A percentile compares a stretch with the other conserved stretches of the same genome.
Conservation (phyloP, 352 stramenopile genomes). For the Phytophthora citricola region DNA sequence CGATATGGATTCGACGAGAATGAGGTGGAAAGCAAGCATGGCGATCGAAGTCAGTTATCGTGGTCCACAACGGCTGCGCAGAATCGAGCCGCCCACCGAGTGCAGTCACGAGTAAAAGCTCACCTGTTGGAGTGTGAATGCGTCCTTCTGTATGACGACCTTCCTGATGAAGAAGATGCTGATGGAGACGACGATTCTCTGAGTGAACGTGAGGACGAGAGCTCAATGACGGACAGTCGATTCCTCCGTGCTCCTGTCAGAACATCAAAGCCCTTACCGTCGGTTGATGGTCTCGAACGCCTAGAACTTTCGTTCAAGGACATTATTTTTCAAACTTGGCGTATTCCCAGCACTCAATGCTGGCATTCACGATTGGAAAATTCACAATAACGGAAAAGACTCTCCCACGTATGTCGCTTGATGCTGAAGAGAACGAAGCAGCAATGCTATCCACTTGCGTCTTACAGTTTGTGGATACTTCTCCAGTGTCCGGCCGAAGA, state of each 20-base stretch:
- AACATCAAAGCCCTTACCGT: slow-evolving; percentile 50
- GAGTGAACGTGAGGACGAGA: slow-evolving; percentile 24
- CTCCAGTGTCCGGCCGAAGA: slow-evolving; percentile 59
- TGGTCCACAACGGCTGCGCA: slow-evolving; percentile 48
- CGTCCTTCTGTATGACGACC: slow-evolving; percentile 84
- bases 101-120: slow-evolving; percentile 74
- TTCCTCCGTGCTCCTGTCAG: slow-evolving; percentile 32
- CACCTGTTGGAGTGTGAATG: slow-evolving; percentile 81
- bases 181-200: slow-evolving; percentile 23
- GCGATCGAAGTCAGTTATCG: slow-evolving; percentile 33
- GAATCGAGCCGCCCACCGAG: slow-evolving; percentile 45
- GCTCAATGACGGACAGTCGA: slow-evolving; percentile 28
- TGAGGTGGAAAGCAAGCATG: slow-evolving; percentile 29
- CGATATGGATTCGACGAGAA: slow-evolving; percentile 57
- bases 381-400: slow-evolving; percentile 79
- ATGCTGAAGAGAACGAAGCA: slow-evolving; percentile 64
- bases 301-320: slow-evolving; percentile 77
- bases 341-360: slow-evolving; percentile 62
- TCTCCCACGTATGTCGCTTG: slow-evolving; percentile 78
- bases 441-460: slow-evolving; percentile 67
- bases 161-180: slow-evolving; percentile 60
- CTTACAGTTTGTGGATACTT: slow-evolving; percentile 68
- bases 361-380: slow-evolving; percentile 64
- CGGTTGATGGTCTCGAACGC: slow-evolving; percentile 68
- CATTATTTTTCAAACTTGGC: slow-evolving; percentile 66